These are phyloP conservation scores for Hanseniaspora lachancei DNA, from an alignment of 805 yeast genomes.

Conservation along the genomic window DNA sequence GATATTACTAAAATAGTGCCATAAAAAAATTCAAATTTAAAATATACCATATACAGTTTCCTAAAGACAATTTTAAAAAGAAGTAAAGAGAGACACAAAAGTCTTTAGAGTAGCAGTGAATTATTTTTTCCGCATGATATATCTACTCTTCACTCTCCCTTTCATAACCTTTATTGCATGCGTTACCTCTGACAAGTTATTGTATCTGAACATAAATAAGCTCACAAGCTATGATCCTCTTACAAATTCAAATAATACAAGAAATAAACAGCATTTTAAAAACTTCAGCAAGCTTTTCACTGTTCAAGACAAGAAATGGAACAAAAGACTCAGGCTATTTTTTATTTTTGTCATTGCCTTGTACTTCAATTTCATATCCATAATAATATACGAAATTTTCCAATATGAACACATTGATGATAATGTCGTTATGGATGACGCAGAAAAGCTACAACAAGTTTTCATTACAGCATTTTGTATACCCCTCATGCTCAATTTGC, in stretches of 20 bases:
- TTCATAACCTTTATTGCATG: neutral
- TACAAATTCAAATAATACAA: neutral
- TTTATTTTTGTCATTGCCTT: neutral
- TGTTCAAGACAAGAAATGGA: constrained; percentile 8
- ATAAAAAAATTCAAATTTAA: too few species aligned
- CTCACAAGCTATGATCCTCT: constrained; percentile 5
- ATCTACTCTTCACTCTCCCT: neutral
- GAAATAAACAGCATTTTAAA: neutral
- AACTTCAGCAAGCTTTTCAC: constrained; percentile 5
- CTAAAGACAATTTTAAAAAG: too few species aligned
- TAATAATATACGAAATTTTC: constrained; percentile 6
- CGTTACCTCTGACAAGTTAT: neutral
- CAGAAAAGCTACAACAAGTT: neutral
- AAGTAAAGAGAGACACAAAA: too few species aligned
- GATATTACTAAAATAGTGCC: too few species aligned
- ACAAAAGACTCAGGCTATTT: neutral
- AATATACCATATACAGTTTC: too few species aligned
- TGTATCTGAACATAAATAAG: constrained; percentile 2
- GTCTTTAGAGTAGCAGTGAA: too few species aligned
- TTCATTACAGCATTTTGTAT: neutral
- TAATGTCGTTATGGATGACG: neutral
- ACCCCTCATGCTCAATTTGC: neutral
- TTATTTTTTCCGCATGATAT: neutral
- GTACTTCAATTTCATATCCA: constrained; percentile 2
- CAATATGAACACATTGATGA: constrained; percentile 6